phyloP scores from a whole-genome alignment of 1,139 yeast species.

The Lodderomyces metapsilosis region DNA sequence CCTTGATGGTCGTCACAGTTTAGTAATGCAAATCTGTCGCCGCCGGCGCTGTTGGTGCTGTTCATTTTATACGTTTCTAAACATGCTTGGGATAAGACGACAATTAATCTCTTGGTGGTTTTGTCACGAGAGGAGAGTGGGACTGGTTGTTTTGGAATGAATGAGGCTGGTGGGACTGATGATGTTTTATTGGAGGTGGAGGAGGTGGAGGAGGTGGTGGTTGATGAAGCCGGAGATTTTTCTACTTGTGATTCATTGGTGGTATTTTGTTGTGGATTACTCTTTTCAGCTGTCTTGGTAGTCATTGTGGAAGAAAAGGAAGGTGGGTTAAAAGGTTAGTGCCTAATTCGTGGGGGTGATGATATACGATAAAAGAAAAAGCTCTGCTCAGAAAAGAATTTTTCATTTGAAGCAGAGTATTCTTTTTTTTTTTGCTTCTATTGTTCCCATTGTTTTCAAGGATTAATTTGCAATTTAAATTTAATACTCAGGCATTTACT shows the following conservation, averaged over 20 bases:
- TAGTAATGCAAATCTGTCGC: slow-evolving; percentile 87
- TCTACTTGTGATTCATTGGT: neutral
- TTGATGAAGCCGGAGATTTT: neutral
- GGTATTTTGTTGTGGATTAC: slow-evolving; percentile 3
- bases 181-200: slow-evolving; percentile 20
- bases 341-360: too few relatives aligned
- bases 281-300: slow-evolving; percentile 2
- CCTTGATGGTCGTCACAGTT: slow-evolving; percentile 99
- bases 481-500: too few relatives aligned
- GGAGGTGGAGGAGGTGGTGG: neutral
- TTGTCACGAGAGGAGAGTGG: slow-evolving; percentile 83
- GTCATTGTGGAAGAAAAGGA: slow-evolving; percentile 3
- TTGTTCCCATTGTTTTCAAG: too few relatives aligned
- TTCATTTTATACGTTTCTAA: slow-evolving; percentile 89
- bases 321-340: neutral
- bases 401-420: neutral
- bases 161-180: slow-evolving; percentile 59
- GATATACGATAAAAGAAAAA: too few relatives aligned
- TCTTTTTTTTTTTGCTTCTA: too few relatives aligned
- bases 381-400: too few relatives aligned
- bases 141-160: slow-evolving; percentile 82
- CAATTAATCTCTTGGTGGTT: slow-evolving; percentile 78
- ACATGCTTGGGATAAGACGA: slow-evolving; percentile 92
- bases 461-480: too few relatives aligned
- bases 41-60: slow-evolving; percentile 70